Percentiles rank a stretch among this genome's conserved stretches.
These are phyloP conservation scores for Punctularia strigosozonata DNA, from an alignment of 768 basidiomycete genomes.

Conservation along the genomic window DNA sequence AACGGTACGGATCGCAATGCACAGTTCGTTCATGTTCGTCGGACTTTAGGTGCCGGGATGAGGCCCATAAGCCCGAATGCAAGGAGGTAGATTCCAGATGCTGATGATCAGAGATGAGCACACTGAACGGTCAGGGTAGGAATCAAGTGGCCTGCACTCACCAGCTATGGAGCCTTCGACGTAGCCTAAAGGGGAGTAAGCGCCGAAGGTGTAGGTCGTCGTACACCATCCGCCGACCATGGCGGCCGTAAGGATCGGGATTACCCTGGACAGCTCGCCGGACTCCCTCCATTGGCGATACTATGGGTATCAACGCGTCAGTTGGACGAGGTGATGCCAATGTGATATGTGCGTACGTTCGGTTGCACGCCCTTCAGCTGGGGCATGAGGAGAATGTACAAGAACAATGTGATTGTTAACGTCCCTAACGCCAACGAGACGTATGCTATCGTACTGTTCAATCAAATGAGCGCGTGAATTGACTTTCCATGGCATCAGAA, in stretches of 20 bases:
- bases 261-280: conserved; percentile 51
- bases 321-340: neutral
- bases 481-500: neutral
- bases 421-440: conserved; percentile 42
- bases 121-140: neutral
- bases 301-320: conserved; percentile 22
- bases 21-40: conserved; percentile 28
- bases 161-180: conserved; percentile 52
- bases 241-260: conserved; percentile 56
- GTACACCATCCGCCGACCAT: conserved; percentile 63
- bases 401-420: conserved; percentile 56
- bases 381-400: conserved; percentile 62
- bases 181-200: conserved; percentile 56
- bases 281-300: conserved; percentile 69
- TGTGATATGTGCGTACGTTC: conserved; percentile 36
- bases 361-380: conserved; percentile 56
- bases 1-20: too few species aligned
- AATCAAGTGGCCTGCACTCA: conserved; percentile 17
- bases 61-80: conserved; percentile 67
- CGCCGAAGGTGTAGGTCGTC: conserved; percentile 50
- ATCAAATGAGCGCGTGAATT: neutral
- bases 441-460: conserved; percentile 37
- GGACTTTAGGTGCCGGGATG: conserved; percentile 49
- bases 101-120: conserved; percentile 21
- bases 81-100: conserved; percentile 57